Percentiles rank a stretch among this genome's conserved stretches.
phyloP scores from a whole-genome alignment of 116 monocot genomes.

The Iris pallida region DNA sequence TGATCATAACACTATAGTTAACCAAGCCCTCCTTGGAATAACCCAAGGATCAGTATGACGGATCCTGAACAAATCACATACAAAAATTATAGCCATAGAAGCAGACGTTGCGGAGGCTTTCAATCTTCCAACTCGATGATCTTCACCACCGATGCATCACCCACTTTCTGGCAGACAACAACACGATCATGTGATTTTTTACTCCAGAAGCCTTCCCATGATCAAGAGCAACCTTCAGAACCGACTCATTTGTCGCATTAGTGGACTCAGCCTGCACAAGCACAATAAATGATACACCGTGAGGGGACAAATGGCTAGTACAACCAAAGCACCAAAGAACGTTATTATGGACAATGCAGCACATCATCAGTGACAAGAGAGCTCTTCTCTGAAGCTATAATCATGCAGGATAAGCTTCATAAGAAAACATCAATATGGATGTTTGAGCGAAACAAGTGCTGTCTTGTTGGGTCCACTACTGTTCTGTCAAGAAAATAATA shows the following conservation, averaged over 20 bases:
- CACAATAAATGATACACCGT: neutral
- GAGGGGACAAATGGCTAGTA: too few relatives aligned
- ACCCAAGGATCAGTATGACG: neutral
- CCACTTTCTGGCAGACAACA: conserved; percentile 71
- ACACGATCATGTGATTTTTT: conserved; percentile 65
- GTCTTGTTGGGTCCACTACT: too few relatives aligned
- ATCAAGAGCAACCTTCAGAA: conserved; percentile 71
- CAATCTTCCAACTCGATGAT: conserved; percentile 61
- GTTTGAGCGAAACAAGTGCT: too few relatives aligned
- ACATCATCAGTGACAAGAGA: too few relatives aligned
- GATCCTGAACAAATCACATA: neutral
- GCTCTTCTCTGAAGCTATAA: too few relatives aligned
- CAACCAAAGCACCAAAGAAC: too few relatives aligned
- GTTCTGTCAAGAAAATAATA: too few relatives aligned
- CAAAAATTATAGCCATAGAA: neutral
- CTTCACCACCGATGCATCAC: conserved; percentile 76
- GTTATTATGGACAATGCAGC: too few relatives aligned
- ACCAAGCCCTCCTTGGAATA: too few relatives aligned
- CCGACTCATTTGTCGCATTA: conserved; percentile 60
- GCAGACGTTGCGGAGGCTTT: neutral
- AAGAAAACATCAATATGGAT: too few relatives aligned
- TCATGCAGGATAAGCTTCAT: too few relatives aligned
- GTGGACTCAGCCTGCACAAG: conserved; percentile 52
- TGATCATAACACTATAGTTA: too few relatives aligned
- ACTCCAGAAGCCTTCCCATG: conserved; percentile 64